phyloP scores from a whole-genome alignment of 495 filamentous ascomycete species.

The Neurospora sublineolata region DNA sequence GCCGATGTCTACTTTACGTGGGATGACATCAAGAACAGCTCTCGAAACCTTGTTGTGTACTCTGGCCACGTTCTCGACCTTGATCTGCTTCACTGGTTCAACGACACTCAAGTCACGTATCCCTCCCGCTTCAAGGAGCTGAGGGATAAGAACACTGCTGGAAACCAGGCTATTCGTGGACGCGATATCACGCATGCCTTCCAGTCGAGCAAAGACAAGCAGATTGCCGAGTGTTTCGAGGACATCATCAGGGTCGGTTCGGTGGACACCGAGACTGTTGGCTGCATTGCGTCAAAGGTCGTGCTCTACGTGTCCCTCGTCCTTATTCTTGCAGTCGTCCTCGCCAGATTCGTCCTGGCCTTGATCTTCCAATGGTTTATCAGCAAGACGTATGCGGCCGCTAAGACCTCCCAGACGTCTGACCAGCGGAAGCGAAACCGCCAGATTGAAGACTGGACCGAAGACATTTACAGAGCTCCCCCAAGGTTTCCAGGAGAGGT shows the following conservation, averaged over 20 bases:
- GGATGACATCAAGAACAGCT: slow-evolving; percentile 82
- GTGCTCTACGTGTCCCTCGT: slow-evolving; percentile 90
- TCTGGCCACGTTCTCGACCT: slow-evolving; percentile 89
- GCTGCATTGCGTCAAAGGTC: slow-evolving; percentile 94
- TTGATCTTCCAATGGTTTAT: slow-evolving; percentile 93
- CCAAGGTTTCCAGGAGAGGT: slow-evolving; percentile 64
- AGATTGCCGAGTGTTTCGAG: slow-evolving; percentile 70
- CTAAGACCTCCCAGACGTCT: slow-evolving; percentile 57
- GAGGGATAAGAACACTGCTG: slow-evolving; percentile 34
- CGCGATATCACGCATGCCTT: slow-evolving; percentile 84
- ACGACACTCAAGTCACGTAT: slow-evolving; percentile 67
- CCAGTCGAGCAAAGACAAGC: slow-evolving; percentile 63
- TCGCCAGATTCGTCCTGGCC: slow-evolving; percentile 80
- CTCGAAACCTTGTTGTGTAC: slow-evolving; percentile 84
- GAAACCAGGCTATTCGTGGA: slow-evolving; percentile 67
- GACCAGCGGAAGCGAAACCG: slow-evolving; percentile 71
- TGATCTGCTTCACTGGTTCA: slow-evolving; percentile 85
- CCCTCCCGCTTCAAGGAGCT: slow-evolving; percentile 72
- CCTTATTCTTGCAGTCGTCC: slow-evolving; percentile 85
- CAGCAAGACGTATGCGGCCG: slow-evolving; percentile 65
- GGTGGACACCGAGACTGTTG: slow-evolving; percentile 91
- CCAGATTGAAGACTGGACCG: slow-evolving; percentile 96
- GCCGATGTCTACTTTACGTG: slow-evolving; percentile 83
- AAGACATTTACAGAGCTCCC: slow-evolving; percentile 90
- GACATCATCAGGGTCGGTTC: slow-evolving; percentile 93